Conservation (phyloP, 31 red algal genomes). For the Endocladia muricata region DNA sequence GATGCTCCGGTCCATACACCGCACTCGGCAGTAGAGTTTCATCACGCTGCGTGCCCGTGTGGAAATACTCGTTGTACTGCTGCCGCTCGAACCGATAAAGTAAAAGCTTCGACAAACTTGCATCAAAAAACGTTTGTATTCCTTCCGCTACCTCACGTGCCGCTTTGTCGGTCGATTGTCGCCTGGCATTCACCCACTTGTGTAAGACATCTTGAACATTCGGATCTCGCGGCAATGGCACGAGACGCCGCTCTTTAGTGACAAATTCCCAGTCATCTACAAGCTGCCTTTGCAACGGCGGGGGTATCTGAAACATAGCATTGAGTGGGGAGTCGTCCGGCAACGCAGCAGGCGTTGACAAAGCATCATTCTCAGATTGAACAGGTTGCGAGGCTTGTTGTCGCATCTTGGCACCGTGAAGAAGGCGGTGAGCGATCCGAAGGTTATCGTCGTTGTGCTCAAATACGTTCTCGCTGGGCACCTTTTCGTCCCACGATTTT, state of each 20-base stretch:
- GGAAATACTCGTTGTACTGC: slow-evolving; percentile 60
- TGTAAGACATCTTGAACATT: slow-evolving; percentile 64
- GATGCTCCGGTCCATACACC: slow-evolving; percentile 93
- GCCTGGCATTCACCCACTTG: slow-evolving; percentile 56
- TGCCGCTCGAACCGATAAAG: slow-evolving; percentile 87
- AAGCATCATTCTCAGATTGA: slow-evolving; percentile 24
- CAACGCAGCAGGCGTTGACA: slow-evolving; percentile 5
- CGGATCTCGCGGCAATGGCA: slow-evolving; percentile 71
- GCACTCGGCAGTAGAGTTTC: slow-evolving; percentile 26
- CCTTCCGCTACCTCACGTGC: slow-evolving; percentile 66
- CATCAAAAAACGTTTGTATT: slow-evolving; percentile 83
- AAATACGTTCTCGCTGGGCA: slow-evolving; percentile 25
- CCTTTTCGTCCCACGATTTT: slow-evolving; percentile 73
- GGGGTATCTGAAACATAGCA: slow-evolving; percentile 70
- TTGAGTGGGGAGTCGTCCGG: neutral
- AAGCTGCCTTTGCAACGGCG: slow-evolving; percentile 62
- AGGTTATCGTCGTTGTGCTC: slow-evolving; percentile 70
- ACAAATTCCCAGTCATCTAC: slow-evolving; percentile 95
- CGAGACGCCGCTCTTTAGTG: slow-evolving; percentile 59
- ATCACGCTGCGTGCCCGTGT: slow-evolving; percentile 5
- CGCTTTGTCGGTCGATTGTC: slow-evolving; percentile 43
- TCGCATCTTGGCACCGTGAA: slow-evolving; percentile 48
- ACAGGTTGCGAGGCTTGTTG: slow-evolving; percentile 41
- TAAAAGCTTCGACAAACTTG: slow-evolving; percentile 62
- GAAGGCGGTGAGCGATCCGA: slow-evolving; percentile 60